Evolutionary conservation across 2,329 filamentous ascomycete species (phyloP).

Genomic region (Phialophora expanda): DNA sequence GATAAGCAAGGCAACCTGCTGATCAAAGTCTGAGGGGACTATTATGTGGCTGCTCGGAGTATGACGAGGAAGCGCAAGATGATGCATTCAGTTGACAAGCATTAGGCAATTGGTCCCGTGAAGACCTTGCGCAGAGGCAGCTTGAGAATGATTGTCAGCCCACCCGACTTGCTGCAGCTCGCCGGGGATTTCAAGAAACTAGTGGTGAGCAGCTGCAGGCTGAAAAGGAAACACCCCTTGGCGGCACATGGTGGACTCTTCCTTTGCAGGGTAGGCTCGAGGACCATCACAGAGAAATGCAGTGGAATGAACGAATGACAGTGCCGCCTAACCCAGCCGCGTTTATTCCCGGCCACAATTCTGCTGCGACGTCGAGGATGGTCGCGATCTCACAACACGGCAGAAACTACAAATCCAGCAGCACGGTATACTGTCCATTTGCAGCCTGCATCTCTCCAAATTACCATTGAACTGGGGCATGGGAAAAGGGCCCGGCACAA

Average conservation of each 20-base stretch:
- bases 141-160: neutral
- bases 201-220: neutral
- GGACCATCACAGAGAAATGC: neutral
- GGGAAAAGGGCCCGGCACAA: neutral
- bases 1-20: constrained; percentile 55
- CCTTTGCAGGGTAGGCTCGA: neutral
- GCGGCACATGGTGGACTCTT: neutral
- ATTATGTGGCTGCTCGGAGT: neutral
- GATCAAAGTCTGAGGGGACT: constrained; percentile 27
- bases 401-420: neutral
- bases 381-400: neutral
- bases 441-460: neutral
- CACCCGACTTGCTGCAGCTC: neutral
- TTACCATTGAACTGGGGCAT: neutral
- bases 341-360: neutral
- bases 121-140: neutral
- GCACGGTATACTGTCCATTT: neutral
- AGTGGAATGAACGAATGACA: neutral
- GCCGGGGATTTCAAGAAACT: neutral
- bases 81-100: neutral
- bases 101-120: neutral
- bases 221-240: neutral
- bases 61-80: neutral
- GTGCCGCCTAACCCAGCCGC: neutral
- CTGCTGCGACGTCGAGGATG: neutral